Percentiles rank a stretch among this genome's conserved stretches.
Conservation (phyloP, 169 alveolate species). For the Condylostoma magnum region DNA sequence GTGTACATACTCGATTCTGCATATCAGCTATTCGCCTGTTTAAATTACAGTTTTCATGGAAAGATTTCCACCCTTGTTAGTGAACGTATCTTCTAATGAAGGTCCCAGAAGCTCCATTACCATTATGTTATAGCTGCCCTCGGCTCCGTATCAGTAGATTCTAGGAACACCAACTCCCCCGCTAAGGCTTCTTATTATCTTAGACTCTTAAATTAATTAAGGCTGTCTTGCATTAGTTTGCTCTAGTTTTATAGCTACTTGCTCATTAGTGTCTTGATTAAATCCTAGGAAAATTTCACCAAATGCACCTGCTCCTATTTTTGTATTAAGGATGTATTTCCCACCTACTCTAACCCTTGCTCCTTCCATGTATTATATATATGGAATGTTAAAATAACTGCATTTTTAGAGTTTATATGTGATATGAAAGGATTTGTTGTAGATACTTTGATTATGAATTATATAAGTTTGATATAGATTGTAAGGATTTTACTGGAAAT, state of each 20-base stretch:
- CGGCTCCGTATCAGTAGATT: slow-evolving; percentile 8
- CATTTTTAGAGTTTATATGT: too few species aligned
- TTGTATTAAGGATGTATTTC: neutral
- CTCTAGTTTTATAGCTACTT: neutral
- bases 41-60: slow-evolving; percentile 56
- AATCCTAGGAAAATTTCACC: neutral
- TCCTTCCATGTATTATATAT: neutral
- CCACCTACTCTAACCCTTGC: neutral
- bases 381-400: too few species aligned
- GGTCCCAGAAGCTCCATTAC: slow-evolving; percentile 70
- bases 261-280: neutral
- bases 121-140: slow-evolving; percentile 55
- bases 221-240: neutral
- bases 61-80: slow-evolving; percentile 55
- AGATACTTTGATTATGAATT: too few species aligned
- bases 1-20: slow-evolving; percentile 70
- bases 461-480: too few species aligned
- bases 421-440: too few species aligned
- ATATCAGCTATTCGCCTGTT: slow-evolving; percentile 62
- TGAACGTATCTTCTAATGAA: slow-evolving; percentile 65
- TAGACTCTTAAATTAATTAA: neutral
- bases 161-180: slow-evolving; percentile 13
- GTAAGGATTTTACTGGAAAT: too few species aligned
- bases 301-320: neutral
- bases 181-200: neutral